Base-by-base conservation (phyloP, 2,329 filamentous ascomycete genomes). In the Trichoderma citrinoviride region DNA sequence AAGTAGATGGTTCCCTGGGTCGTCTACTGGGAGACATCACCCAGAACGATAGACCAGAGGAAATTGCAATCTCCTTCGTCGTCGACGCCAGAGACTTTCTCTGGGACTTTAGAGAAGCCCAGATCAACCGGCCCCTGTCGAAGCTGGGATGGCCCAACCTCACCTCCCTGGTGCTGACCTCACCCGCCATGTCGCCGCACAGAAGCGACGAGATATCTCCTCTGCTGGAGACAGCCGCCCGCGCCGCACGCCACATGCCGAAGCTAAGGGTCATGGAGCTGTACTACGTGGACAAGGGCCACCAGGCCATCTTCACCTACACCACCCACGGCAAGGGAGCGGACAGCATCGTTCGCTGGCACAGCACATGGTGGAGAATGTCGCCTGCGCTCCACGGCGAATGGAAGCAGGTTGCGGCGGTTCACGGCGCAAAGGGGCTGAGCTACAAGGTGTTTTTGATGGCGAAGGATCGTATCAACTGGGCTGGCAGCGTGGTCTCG, bases 141-240 rank as follows among this genome's bases (percentile, higher is more conserved):
- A 50, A 27, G 57, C 23, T 29, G 4, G 57, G 46, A 50, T 61
- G 57, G 57, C 23, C 7, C 8, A 61, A 61, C 15, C 46, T 61
- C 33, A 61, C 57, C 23, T 61, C 33, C 6, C 46, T 61, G 3
- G 33, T 29, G 4, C 41, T 61, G 46, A 52, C 57, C 5, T 50
- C 46, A 2, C 3, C 46, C 5, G 0, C 41, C 8, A 61, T 61
- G 1, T 3, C 17, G 17, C 29, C 57, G 6, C 0, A 2, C 3
- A 41, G 21, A 12, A 0, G 1, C 21, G 10, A 5, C 14, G 19
- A 49, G 15, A 2, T 60, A 15, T 19, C 43, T 2, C 4, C 1
- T 12, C 21, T 61, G 12, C 8, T 61, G 0, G 1, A 41, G 15
- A 23, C 57, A 17, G 57, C 57, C 10, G 33, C 57, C 21, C 7